Evolutionary conservation across 2,329 filamentous ascomycete species (phyloP).

Genomic region (Arthrobotrys conoides): DNA sequence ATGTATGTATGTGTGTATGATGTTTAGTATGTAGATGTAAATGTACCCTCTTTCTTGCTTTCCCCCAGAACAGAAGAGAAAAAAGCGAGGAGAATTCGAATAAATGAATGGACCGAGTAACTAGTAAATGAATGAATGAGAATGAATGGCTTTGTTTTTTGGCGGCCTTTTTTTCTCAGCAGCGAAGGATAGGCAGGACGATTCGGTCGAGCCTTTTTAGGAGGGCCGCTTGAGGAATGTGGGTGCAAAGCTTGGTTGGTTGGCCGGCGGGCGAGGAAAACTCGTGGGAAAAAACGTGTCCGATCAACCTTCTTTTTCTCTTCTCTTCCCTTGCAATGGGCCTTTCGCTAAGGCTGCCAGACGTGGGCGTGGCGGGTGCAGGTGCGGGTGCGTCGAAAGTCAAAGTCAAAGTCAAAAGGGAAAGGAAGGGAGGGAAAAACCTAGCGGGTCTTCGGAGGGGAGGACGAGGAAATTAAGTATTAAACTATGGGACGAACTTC

Average conservation of each 20-base stretch:
- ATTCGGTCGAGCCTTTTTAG: slow-evolving; percentile 36
- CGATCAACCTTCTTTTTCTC: slow-evolving; percentile 49
- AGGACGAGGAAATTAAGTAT: slow-evolving; percentile 18
- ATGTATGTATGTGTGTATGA: not conserved
- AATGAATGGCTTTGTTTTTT: slow-evolving; percentile 9
- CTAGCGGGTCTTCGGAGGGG: slow-evolving; percentile 1
- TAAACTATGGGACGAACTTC: slow-evolving; percentile 29
- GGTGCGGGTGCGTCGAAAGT: slow-evolving; percentile 44
- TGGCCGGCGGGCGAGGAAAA: slow-evolving; percentile 21
- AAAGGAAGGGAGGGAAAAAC: slow-evolving; percentile 5
- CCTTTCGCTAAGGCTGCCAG: slow-evolving; percentile 60
- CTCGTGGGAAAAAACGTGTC: slow-evolving; percentile 61
- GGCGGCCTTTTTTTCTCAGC: slow-evolving; percentile 9
- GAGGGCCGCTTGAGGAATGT: slow-evolving; percentile 60
- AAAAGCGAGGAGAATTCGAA: not conserved
- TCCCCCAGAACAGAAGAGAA: not conserved
- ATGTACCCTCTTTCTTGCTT: not conserved
- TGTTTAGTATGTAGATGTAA: not conserved
- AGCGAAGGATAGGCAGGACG: slow-evolving; percentile 23
- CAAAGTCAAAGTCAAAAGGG: slow-evolving; percentile 31
- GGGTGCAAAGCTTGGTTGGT: slow-evolving; percentile 56
- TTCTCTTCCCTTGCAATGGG: slow-evolving; percentile 31
- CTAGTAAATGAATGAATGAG: no score
- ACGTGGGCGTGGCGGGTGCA: slow-evolving; percentile 40
- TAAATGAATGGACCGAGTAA: not conserved